Base-by-base conservation (phyloP, 331 rosid species). In the Pyracantha coccinea region DNA sequence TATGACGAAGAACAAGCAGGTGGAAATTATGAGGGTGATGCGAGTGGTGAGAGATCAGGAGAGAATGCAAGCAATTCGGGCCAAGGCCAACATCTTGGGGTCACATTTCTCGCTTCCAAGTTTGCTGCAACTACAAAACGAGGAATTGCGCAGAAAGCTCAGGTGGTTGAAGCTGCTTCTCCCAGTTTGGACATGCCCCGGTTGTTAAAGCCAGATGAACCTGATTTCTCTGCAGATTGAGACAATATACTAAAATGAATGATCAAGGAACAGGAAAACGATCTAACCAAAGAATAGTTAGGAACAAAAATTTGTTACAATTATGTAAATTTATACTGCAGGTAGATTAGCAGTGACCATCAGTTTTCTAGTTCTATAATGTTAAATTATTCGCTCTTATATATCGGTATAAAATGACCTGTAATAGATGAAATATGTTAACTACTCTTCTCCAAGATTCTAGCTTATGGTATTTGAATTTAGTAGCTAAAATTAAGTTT, bases 201-300 rank as follows among this genome's bases (percentile, higher is more conserved):
- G 38, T 76, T 93, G 82, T 89, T 91, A 82, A 93, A 93, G 85
- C 98, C 97, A 52, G 88, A 79, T 60, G 97, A 91, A 78, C 97
- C 96, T 53, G 93, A 93, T 86, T 93, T 93, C 85, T 91, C 89
- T 45, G 7, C 66, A 41, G 84, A 85, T 41, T 78, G 65, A 68
- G 80, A 67, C 52, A 75, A 77, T 57, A 82, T 77, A 70, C 80
- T 71, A 57, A 67, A 63, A 65, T n/a, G 21, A 82, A 71, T 57
- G 27, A 52, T 76, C 65, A 75, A 38, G 27, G 68, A 55, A 52
- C 15, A 6, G 16, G 64, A 77, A 60, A 55, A 14, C 27, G 68
- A 68, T 27, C 82, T 44, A 67, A 57, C 28, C 38, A 53, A 38
- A 68, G 15, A 69, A 47, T 84, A 70, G 69, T 78, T 84, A 78